Evolutionary conservation across 2,329 filamentous ascomycete species (phyloP), one percentile per base, ranked within the genome.

Genomic region (Apiospora sp.): DNA sequence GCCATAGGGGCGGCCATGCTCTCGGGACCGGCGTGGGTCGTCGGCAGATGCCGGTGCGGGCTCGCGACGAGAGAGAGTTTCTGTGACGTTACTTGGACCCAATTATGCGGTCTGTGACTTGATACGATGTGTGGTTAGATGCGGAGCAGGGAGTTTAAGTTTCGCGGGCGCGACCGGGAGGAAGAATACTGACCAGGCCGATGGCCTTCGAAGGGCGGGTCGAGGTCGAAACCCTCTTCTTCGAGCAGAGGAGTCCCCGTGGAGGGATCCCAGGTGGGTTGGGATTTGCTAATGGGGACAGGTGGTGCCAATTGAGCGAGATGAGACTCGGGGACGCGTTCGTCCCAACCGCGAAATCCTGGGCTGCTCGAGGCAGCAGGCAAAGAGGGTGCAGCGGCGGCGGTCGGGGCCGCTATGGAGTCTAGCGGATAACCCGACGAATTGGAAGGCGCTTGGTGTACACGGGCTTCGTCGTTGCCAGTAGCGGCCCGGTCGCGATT

Each of bases 241-340:
- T 85, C 81, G 64, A 81, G 77, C 58, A 84, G 78, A n/a, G 81
- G 80, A 64, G 81, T 79, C 12, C 78, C 79, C 68, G 79, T 79
- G 58, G 77, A 80, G 8, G 81, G 79, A 75, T 84, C 79, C 79
- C 80, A 81, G 61, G 79, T 79, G 19, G 80, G 80, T 71, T 80
- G 82, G 49, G 77, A 75, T 75, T 83, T 82, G 70, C 79, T 78
- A 44, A 82, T 81, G 41, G 81, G 79, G n/a, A 78, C 75, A 24
- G 80, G 77, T 34, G 76, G 67, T 54, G 75, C 74, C 67, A 77
- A 73, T 71, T 75, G 74, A 73, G 69, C 27, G 73, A 46, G 24
- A 37, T 64, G 30, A 64, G 30, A 19, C 30, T 64, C 58, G 58
- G 37, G 4, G 58, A n/a, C 34, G 58, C 58, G 58, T 64, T 64